phyloP scores from a whole-genome alignment of 257 asterid genomes.

The Solanum piurae region DNA sequence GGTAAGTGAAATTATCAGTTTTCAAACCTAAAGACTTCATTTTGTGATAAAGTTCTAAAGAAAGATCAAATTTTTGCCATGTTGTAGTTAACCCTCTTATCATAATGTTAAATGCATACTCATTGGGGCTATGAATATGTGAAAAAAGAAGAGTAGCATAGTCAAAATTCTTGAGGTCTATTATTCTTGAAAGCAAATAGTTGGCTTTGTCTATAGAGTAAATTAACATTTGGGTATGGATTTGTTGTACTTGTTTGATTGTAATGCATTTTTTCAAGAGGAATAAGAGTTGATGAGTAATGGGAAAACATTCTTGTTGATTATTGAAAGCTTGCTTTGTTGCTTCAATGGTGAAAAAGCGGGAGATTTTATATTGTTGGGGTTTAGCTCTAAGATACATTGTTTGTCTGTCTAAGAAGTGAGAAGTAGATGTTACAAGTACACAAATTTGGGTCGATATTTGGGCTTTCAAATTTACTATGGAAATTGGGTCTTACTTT shows the following conservation, averaged over 20 bases:
- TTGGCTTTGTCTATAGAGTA: constrained; percentile 58
- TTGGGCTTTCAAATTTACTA: not conserved
- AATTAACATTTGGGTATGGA: constrained; percentile 56
- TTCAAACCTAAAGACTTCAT: constrained; percentile 48
- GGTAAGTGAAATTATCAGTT: constrained; percentile 79
- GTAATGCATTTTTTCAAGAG: constrained; percentile 43
- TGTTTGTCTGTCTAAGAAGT: not conserved
- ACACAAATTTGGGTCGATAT: not conserved
- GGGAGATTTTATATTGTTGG: not conserved
- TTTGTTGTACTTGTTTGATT: constrained; percentile 40
- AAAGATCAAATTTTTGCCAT: constrained; percentile 54
- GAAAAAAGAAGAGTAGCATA: constrained; percentile 45
- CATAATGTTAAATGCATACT: constrained; percentile 67
- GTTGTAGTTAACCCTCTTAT: constrained; percentile 69
- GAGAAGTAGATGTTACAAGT: not conserved
- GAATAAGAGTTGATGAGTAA: constrained; percentile 28
- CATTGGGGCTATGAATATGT: constrained; percentile 39
- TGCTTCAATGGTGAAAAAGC: not conserved
- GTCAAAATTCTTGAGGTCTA: constrained; percentile 44
- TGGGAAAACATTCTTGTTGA: constrained; percentile 3
- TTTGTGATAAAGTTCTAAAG: constrained; percentile 32
- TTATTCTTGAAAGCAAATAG: constrained; percentile 47
- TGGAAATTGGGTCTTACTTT: not conserved
- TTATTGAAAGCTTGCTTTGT: not conserved
- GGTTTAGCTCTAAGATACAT: not conserved